Percentiles rank a stretch among this genome's conserved stretches.
Conservation (phyloP, 768 basidiomycete genomes). For the Russula brevipes region DNA sequence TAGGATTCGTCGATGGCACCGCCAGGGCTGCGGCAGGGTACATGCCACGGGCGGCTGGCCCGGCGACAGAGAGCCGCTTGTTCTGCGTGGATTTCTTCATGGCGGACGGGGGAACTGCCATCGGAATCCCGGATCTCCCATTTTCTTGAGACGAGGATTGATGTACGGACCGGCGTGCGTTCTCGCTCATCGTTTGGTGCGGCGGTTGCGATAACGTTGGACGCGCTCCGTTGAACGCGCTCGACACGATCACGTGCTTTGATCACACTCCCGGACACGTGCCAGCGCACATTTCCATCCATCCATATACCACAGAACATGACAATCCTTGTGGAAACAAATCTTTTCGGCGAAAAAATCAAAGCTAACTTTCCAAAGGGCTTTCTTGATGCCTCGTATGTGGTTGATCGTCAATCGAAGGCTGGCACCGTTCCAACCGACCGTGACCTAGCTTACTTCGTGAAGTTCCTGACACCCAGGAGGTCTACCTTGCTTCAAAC, state of each 20-base stretch:
- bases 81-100: slow-evolving; percentile 58
- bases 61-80: slow-evolving; percentile 69
- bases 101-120: slow-evolving; percentile 52
- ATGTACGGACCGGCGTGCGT: background rate
- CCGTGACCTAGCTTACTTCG: slow-evolving; percentile 50
- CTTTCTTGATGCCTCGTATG: slow-evolving; percentile 83
- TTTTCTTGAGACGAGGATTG: slow-evolving; percentile 27
- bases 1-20: slow-evolving; percentile 45
- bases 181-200: slow-evolving; percentile 10
- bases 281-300: background rate
- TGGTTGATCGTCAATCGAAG: background rate
- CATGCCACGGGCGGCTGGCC: slow-evolving; percentile 60
- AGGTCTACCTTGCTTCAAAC: slow-evolving; percentile 75
- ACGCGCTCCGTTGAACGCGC: background rate
- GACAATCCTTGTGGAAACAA: slow-evolving; percentile 31
- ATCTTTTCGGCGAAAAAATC: slow-evolving; percentile 88
- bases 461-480: slow-evolving; percentile 92
- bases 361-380: slow-evolving; percentile 47
- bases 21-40: slow-evolving; percentile 34
- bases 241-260: slow-evolving; percentile 14
- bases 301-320: background rate
- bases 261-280: background rate
- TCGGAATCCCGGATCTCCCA: slow-evolving; percentile 60
- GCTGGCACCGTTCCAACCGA: background rate
- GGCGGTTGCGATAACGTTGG: background rate